Conservation (phyloP, 2,329 filamentous ascomycete species). For the Tolypocladium nubicola region DNA sequence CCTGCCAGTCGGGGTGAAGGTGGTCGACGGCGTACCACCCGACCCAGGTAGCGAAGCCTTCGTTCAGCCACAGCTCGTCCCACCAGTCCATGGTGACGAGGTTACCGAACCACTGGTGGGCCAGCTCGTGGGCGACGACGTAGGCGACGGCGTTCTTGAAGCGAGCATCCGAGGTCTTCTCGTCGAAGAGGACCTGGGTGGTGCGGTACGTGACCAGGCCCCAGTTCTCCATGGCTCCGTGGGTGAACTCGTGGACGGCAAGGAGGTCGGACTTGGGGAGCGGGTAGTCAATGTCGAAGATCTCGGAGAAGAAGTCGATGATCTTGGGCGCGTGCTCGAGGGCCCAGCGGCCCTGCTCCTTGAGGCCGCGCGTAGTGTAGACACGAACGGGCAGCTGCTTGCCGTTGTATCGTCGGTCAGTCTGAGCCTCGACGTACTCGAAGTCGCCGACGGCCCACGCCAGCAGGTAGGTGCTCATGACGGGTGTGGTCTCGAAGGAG, state of each 20-base stretch:
- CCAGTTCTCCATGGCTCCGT: conserved; percentile 92
- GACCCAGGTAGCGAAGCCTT: conserved; percentile 97
- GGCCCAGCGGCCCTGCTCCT: conserved; percentile 83
- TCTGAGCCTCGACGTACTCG: conserved; percentile 89
- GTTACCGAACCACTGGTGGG: conserved; percentile 94
- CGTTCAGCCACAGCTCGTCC: conserved; percentile 88
- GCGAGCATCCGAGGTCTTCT: conserved; percentile 76
- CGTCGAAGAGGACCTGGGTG: conserved; percentile 92
- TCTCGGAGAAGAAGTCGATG: conserved; percentile 93
- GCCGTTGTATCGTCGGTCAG: conserved; percentile 81
- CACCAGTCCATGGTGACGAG: conserved; percentile 96
- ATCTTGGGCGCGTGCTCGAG: conserved; percentile 85
- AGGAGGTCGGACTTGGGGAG: conserved; percentile 86
- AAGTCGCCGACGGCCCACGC: conserved; percentile 97
- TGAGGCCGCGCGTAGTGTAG: conserved; percentile 90
- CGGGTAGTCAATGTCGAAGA: conserved; percentile 88
- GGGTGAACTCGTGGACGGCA: conserved; percentile 84
- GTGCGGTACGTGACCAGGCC: conserved; percentile 92
- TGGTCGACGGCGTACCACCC: conserved; percentile 89
- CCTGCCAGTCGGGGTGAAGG: conserved; percentile 92
- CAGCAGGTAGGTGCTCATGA: conserved; percentile 87
- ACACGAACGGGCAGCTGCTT: conserved; percentile 87
- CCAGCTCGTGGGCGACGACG: conserved; percentile 94
- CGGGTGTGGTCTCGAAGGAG: conserved; percentile 70
- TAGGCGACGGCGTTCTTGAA: conserved; percentile 95